Evolutionary conservation across 1,139 yeast species (phyloP), one percentile per base, ranked within the genome.

Genomic region (Saccharomycopsis hybrid): DNA sequence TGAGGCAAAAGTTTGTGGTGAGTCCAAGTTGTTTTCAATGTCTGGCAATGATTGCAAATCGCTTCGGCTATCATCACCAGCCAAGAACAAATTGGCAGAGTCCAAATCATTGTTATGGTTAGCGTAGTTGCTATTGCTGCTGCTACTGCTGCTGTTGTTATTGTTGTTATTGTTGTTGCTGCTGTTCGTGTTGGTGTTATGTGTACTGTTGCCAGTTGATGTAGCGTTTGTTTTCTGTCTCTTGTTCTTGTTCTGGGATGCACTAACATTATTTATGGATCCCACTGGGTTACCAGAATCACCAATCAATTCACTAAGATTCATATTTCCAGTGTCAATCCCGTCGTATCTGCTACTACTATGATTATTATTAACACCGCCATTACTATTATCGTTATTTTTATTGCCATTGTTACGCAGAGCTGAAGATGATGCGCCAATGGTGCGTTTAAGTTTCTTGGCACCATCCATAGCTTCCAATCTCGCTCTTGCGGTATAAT

Each of bases 401-500:
- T 32, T 32, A 11, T 32, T 32, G 11, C 35, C 11, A 32, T 32
- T 32, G 35, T 32, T 32, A 18, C 18, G 18, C 18, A 18, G 18
- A 18, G 18, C 18, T 18, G 18, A 18, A 18, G 18, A 18, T 18
- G 18, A 18, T 18, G 18, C 18, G 18, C 18, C 18, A 18, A 18
- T 18, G 18, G 18, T 18, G 18, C 18, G 18, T 18, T 18, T 18
- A 18, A 18, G 18, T 18, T 18, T 18, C 24, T n/a, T 36, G 18
- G n/a, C 24, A 13, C 24, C 29, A 18, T 35, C 25, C 25, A n/a
- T 35, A 9, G 39, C 29, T 5, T 33, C 11, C 40, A 35, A 30
- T 35, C 35, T 43, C 4, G 46, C 46, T 36, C 43, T 33, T 2
- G 50, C 47, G 7, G 73, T 73, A 57, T 72, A 65, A 57, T 77